Percentiles rank a stretch among this genome's conserved stretches.
Conservation (phyloP, 169 alveolate genomes). For the Eimeria maxima region DNA sequence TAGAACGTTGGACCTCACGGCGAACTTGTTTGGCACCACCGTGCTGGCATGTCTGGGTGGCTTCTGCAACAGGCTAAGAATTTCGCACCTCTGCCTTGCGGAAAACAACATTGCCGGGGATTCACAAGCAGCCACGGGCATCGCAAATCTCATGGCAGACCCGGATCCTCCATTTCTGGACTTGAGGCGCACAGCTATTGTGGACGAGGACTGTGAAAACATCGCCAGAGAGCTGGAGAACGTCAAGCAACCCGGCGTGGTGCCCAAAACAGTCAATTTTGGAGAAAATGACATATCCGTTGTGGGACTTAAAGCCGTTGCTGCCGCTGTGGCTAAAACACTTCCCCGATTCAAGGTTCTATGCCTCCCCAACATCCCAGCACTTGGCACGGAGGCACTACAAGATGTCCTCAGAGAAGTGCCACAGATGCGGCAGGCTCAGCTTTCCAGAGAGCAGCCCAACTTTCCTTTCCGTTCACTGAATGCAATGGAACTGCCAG, state of each 20-base stretch:
- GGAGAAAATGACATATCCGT: slow-evolving; percentile 60
- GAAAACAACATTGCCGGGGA: slow-evolving; percentile 61
- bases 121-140: slow-evolving; percentile 5
- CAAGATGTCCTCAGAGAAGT: not conserved
- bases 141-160: slow-evolving; percentile 12
- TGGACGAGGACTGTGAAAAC: slow-evolving; percentile 36
- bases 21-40: slow-evolving; percentile 55
- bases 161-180: slow-evolving; percentile 43
- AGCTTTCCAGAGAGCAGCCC: slow-evolving; percentile 28
- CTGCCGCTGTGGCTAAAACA: slow-evolving; percentile 28
- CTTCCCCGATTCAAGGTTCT: slow-evolving; percentile 66
- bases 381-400: not conserved
- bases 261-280: slow-evolving; percentile 50
- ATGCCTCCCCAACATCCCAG: slow-evolving; percentile 56
- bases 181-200: slow-evolving; percentile 62
- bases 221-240: slow-evolving; percentile 54
- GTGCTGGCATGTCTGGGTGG: slow-evolving; percentile 18
- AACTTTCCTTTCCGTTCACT: slow-evolving; percentile 43
- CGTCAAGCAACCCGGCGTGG: not conserved
- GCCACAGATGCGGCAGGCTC: slow-evolving; percentile 65
- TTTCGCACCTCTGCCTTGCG: slow-evolving; percentile 47
- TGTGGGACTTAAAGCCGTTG: slow-evolving; percentile 31
- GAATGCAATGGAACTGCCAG: slow-evolving; percentile 42
- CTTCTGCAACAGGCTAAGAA: slow-evolving; percentile 2
- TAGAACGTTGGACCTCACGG: slow-evolving; percentile 53